These are phyloP conservation scores for Botrytis byssoidea DNA, from an alignment of 2,329 filamentous ascomycete genomes.

Conservation along the genomic window DNA sequence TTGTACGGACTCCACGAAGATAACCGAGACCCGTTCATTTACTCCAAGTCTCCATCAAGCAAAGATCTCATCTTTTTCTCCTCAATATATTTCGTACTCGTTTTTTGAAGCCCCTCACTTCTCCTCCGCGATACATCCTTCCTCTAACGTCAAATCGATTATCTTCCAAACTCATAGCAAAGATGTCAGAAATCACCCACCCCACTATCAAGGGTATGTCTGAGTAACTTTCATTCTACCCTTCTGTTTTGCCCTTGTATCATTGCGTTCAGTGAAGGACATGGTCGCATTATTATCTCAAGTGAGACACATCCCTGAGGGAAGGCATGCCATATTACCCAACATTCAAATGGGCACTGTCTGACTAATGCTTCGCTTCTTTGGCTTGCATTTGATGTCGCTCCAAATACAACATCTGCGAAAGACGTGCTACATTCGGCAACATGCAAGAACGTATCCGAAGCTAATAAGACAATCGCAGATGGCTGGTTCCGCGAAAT, in stretches of 20 bases:
- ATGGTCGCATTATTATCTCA: conserved; percentile 5
- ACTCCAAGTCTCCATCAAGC: not conserved
- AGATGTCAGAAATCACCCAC: conserved; percentile 56
- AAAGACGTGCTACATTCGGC: conserved; percentile 12
- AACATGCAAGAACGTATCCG: conserved; percentile 14
- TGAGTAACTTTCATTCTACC: not conserved
- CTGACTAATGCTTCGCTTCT: conserved; percentile 3
- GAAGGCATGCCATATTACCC: not conserved
- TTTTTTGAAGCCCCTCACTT: not conserved
- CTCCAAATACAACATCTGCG: conserved; percentile 8
- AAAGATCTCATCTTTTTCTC: not conserved
- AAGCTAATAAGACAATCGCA: conserved; percentile 42
- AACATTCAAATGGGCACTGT: not conserved
- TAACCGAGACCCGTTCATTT: not conserved
- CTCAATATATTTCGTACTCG: conserved; percentile 8
- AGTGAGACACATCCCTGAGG: conserved; percentile 6
- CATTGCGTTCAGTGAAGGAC: not conserved
- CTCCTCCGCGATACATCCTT: not conserved
- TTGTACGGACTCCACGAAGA: not conserved
- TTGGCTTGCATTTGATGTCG: conserved; percentile 1
- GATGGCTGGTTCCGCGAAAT: conserved; percentile 99
- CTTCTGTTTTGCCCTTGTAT: not conserved
- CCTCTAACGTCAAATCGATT: not conserved
- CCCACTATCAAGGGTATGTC: conserved; percentile 57
- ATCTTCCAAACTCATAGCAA: conserved; percentile 12